Evolutionary conservation across 306 rosid species (phyloP).

Genomic region (Fragaria nilgerrensis): DNA sequence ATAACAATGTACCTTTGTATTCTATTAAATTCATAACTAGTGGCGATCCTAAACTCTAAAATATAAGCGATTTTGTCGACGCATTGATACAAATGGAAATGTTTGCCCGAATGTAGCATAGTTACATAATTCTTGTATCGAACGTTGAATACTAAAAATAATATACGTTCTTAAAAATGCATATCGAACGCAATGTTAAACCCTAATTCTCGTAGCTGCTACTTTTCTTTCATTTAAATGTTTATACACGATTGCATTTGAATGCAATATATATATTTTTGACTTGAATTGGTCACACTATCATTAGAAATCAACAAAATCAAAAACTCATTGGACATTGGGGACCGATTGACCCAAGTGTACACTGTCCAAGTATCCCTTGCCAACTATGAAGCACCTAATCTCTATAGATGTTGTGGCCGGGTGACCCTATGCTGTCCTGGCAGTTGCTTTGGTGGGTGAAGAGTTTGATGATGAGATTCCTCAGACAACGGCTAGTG

Average conservation of each 20-base stretch:
- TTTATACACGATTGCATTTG: background rate
- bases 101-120: no score
- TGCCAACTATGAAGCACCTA: slow-evolving; percentile 6
- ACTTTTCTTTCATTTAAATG: no score
- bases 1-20: background rate
- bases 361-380: background rate
- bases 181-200: no score
- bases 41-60: no score
- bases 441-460: slow-evolving; percentile 5
- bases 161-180: no score
- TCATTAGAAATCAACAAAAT: background rate
- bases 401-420: slow-evolving; percentile 1
- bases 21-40: no score
- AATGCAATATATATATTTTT: background rate
- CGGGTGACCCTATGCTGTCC: background rate
- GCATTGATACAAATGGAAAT: no score
- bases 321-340: background rate
- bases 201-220: no score
- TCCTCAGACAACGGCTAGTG: slow-evolving; percentile 9
- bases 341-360: background rate
- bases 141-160: no score
- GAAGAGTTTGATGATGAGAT: slow-evolving; percentile 1
- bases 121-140: no score
- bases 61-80: background rate
- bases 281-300: background rate